Base-by-base conservation (phyloP, 2,329 filamentous ascomycete genomes). In the Sarocladium oryzae region DNA sequence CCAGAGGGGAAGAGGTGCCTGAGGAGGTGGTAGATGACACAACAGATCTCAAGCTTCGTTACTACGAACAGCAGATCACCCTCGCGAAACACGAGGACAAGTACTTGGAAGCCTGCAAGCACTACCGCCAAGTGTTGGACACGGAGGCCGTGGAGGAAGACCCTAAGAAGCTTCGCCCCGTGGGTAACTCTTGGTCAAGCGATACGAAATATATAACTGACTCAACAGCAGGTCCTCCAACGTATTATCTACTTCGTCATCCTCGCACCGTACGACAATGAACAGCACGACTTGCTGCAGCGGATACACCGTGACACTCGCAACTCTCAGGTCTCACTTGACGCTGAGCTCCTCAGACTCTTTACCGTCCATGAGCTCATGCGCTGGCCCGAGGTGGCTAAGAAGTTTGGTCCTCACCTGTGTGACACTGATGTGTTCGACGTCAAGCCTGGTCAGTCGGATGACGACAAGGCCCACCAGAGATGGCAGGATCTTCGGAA, bases 201-300 rank as follows among this genome's bases (percentile, higher is more conserved):
- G 15, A 16, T 10, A 5, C 20, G 43, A 32, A 16, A n/a, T 21
- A 18, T 13, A 50, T 26, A 50, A 43, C 57, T 65, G 49, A 65
- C 51, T 30, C 8, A 15, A 20, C 13, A 2, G 40, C 16, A 95
- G 89, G 83, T 90, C 16, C 81, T 99, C 38, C 90, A 96, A 74
- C 84, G 93, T 63, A 90, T 97, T 66, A 91, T 97, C 71, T 97
- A 95, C 79, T 99, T 95, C 70, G 84, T 96, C 67, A 93, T 97
- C 58, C 86, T 99, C 49, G 88, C 93, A 7, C 91, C 93, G 7
- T 90, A 97, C 71, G 92, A 99, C 74, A 99, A 99, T 70, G 93
- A 99, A 69, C 93, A 99, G 69, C 93, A 92, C 60, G 93, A 99
- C 61, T 86, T 99, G 51, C 84, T 99, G 55, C 91, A 99, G 73